Conservation (phyloP, 2,329 filamentous ascomycete species). For the Talaromyces albobiverticillius region DNA sequence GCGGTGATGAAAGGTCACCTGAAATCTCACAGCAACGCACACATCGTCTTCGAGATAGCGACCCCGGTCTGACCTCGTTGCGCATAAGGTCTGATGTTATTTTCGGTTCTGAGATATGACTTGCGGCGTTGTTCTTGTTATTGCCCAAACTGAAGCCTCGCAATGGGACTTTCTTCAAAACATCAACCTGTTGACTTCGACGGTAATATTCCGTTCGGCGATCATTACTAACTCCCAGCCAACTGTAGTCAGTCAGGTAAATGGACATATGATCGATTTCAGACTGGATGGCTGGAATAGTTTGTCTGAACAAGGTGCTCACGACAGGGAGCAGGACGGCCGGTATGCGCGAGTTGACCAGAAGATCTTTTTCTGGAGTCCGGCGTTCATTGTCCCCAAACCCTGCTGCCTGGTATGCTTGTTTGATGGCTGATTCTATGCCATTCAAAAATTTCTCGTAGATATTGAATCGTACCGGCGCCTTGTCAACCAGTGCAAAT, state of each 20-base stretch:
- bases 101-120: not conserved
- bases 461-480: slow-evolving; percentile 58
- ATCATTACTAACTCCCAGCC: slow-evolving; percentile 65
- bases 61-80: slow-evolving; percentile 6
- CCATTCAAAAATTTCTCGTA: slow-evolving; percentile 64
- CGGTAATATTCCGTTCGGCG: slow-evolving; percentile 58
- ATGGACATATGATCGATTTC: slow-evolving; percentile 65
- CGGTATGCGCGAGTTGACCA: slow-evolving; percentile 52
- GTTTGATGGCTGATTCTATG: slow-evolving; percentile 63
- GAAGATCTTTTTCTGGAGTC: slow-evolving; percentile 51
- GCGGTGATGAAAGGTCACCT: slow-evolving; percentile 53
- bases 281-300: slow-evolving; percentile 55
- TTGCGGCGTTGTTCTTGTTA: not conserved
- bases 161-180: slow-evolving; percentile 51
- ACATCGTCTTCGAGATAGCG: slow-evolving; percentile 47
- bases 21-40: slow-evolving; percentile 64
- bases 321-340: slow-evolving; percentile 50
- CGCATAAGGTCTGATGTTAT: not conserved
- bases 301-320: slow-evolving; percentile 46
- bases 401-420: slow-evolving; percentile 51
- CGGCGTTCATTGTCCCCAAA: slow-evolving; percentile 46
- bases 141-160: slow-evolving; percentile 16
- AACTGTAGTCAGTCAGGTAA: slow-evolving; percentile 69
- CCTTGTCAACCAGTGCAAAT: slow-evolving; percentile 50
- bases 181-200: slow-evolving; percentile 58